A percentile compares a stretch with the other conserved stretches of the same genome.
Evolutionary conservation across 768 basidiomycete species (phyloP).

Genomic region (Aureoboletus auriporus): DNA sequence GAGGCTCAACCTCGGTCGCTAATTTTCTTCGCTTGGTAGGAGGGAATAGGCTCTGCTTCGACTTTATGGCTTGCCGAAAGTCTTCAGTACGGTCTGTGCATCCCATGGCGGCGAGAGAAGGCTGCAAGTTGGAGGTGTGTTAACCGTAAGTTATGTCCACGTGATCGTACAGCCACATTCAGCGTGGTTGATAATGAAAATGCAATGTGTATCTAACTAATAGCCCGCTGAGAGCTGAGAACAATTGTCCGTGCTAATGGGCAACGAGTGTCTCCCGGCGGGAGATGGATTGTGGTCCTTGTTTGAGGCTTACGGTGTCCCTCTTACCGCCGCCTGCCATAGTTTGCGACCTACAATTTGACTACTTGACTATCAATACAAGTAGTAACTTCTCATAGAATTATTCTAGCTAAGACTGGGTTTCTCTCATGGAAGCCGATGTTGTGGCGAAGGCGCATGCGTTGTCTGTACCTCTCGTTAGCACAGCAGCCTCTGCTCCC

Average conservation of each 20-base stretch:
- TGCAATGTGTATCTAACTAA: too few species aligned
- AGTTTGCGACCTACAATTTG: constrained; percentile 38
- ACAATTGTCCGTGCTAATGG: constrained; percentile 14
- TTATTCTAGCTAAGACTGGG: too few species aligned
- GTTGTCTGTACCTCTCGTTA: constrained; percentile 52
- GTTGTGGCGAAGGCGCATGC: constrained; percentile 39
- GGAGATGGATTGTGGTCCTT: constrained; percentile 44
- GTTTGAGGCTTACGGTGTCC: constrained; percentile 71
- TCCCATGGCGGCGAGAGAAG: constrained; percentile 40
- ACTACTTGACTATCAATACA: not conserved
- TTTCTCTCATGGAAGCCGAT: constrained; percentile 13
- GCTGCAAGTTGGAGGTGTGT: not conserved
- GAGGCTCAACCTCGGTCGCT: constrained; percentile 33
- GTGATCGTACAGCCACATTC: constrained; percentile 14
- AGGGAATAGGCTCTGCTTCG: constrained; percentile 40
- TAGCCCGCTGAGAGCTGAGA: constrained; percentile 20
- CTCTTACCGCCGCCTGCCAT: constrained; percentile 58
- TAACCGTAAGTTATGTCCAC: constrained; percentile 7
- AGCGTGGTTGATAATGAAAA: not conserved
- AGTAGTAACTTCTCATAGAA: too few species aligned
- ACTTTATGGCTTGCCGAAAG: constrained; percentile 50
- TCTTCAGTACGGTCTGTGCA: constrained; percentile 57
- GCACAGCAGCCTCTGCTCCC: constrained; percentile 48
- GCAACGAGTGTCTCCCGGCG: constrained; percentile 25
- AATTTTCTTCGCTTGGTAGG: constrained; percentile 52